phyloP scores from a whole-genome alignment of 73 alveolate genomes.

The Paramecium sonneborni region DNA sequence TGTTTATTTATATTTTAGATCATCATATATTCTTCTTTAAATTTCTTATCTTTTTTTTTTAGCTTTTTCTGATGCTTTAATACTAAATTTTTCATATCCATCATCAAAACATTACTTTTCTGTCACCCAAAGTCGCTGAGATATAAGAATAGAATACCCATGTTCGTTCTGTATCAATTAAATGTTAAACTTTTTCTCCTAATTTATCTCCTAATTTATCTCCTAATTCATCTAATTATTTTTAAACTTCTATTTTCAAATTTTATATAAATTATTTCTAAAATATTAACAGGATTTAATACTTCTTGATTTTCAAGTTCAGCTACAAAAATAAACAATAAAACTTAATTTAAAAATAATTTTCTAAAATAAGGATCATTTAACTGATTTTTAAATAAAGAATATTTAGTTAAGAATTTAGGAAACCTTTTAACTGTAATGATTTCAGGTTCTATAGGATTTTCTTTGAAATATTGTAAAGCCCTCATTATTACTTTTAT shows the following conservation, averaged over 20 bases:
- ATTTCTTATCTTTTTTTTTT: neutral
- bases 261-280: conserved; percentile 10
- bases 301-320: conserved; percentile 14
- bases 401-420: conserved; percentile 35
- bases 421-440: conserved; percentile 29
- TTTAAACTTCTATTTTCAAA: neutral
- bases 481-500: conserved; percentile 24
- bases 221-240: conserved; percentile 17
- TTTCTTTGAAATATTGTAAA: conserved; percentile 11
- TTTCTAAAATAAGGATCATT: conserved; percentile 54
- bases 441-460: conserved; percentile 1
- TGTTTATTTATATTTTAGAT: neutral
- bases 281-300: conserved; percentile 17
- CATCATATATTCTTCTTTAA: neutral
- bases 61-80: conserved; percentile 10
- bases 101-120: conserved; percentile 8
- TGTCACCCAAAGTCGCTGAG: conserved; percentile 33
- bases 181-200: neutral
- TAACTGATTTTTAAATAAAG: neutral
- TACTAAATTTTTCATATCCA: neutral
- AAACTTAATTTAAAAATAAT: conserved; percentile 19
- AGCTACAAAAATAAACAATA: neutral
- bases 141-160: conserved; percentile 44
- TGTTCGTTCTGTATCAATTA: conserved; percentile 11
- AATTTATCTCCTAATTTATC: conserved; percentile 15